A percentile compares a stretch with the other conserved stretches of the same genome.
Conservation (phyloP, 2,329 filamentous ascomycete genomes). For the Verticillium isaacii region DNA sequence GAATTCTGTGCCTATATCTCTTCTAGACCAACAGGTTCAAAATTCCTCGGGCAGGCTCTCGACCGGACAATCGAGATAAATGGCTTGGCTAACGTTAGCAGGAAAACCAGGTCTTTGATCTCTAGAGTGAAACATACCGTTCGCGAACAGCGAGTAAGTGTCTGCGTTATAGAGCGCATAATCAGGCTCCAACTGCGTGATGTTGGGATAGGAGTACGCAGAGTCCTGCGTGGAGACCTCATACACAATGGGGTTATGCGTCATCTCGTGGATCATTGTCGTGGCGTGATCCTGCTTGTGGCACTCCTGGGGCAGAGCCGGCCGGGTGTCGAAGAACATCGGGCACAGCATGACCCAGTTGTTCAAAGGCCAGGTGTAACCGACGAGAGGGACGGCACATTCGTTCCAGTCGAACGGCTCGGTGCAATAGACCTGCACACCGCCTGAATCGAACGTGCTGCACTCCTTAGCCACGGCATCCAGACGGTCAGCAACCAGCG, state of each 20-base stretch:
- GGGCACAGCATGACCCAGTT: slow-evolving; percentile 15
- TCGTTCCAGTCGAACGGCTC: slow-evolving; percentile 15
- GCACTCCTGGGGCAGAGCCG: slow-evolving; percentile 12
- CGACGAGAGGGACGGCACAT: slow-evolving; percentile 12
- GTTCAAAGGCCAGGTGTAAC: slow-evolving; percentile 14
- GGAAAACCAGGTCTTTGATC: not conserved
- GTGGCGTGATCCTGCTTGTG: slow-evolving; percentile 16
- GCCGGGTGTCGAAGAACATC: slow-evolving; percentile 14
- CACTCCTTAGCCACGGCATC: slow-evolving; percentile 15
- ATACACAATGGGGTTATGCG: slow-evolving; percentile 15
- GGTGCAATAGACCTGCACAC: slow-evolving; percentile 12
- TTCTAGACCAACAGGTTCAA: too few species aligned
- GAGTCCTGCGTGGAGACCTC: slow-evolving; percentile 14
- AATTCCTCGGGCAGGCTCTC: not conserved
- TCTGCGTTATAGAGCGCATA: slow-evolving; percentile 14
- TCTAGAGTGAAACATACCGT: not conserved
- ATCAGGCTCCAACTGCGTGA: slow-evolving; percentile 9
- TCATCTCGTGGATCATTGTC: slow-evolving; percentile 17
- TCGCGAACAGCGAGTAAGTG: slow-evolving; percentile 14
- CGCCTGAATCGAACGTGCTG: slow-evolving; percentile 11
- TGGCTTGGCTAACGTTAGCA: not conserved
- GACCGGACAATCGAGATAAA: not conserved
- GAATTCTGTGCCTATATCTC: too few species aligned
- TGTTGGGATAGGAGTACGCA: slow-evolving; percentile 15
- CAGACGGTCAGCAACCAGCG: slow-evolving; percentile 11